Evolutionary conservation across 2,329 filamentous ascomycete species (phyloP).

Genomic region (Fusarium sp.): DNA sequence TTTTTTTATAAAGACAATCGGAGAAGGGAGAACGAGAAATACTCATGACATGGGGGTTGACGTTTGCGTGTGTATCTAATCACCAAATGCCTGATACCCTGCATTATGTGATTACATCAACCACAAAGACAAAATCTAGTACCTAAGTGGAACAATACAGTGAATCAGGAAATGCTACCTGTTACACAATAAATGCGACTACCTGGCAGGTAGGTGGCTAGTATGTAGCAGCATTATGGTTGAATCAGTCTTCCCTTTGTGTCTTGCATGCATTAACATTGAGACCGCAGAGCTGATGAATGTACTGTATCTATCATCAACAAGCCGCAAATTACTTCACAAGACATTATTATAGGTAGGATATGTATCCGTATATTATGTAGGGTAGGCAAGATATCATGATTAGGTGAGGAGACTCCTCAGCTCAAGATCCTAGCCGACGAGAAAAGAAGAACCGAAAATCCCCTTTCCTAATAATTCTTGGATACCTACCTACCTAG

Average conservation of each 20-base stretch:
- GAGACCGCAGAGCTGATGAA: not conserved
- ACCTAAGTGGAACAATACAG: not conserved
- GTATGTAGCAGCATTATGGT: not conserved
- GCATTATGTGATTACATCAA: conserved; percentile 3
- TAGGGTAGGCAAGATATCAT: not conserved
- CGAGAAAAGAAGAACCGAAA: not conserved
- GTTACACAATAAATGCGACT: not conserved
- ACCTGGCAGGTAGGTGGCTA: not conserved
- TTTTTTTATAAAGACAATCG: not conserved
- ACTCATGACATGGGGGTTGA: not conserved
- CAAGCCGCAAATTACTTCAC: not conserved
- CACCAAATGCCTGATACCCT: not conserved
- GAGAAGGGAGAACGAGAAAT: not conserved
- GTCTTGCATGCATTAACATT: not conserved
- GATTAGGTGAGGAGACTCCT: not conserved
- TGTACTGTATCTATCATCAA: not conserved
- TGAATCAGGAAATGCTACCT: not conserved
- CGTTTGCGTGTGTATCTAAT: not conserved
- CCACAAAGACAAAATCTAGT: not conserved
- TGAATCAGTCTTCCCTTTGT: not conserved
- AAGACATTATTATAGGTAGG: not conserved
- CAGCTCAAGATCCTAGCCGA: not conserved
- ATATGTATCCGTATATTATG: not conserved
- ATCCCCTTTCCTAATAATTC: not conserved
- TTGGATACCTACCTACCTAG: not conserved